Conservation (phyloP, 768 basidiomycete species). For the Rhodotorula graminis region DNA sequence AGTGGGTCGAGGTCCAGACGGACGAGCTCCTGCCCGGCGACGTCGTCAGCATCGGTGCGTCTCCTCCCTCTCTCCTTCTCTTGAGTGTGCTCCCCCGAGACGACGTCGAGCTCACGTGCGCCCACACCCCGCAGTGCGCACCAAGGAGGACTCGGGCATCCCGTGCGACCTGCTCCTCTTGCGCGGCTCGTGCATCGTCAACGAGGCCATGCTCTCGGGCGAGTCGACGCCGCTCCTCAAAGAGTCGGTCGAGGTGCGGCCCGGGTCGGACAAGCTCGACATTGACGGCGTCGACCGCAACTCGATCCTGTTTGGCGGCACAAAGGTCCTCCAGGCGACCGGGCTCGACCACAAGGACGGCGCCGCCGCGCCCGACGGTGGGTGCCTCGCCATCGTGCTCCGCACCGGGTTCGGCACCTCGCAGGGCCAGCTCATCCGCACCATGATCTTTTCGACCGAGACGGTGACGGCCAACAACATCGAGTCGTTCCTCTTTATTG, state of each 20-base stretch:
- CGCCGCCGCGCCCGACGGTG: conserved; percentile 68
- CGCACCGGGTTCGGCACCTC: conserved; percentile 96
- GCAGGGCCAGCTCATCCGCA: conserved; percentile 92
- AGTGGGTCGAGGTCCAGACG: conserved; percentile 72
- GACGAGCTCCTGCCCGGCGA: conserved; percentile 89
- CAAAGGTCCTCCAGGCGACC: conserved; percentile 88
- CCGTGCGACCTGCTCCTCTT: conserved; percentile 92
- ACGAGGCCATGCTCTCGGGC: conserved; percentile 98
- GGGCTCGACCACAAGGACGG: conserved; percentile 36
- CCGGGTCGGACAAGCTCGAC: conserved; percentile 68
- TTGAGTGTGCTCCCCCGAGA: too few relatives aligned
- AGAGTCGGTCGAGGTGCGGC: conserved; percentile 83
- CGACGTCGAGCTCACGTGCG: background rate
- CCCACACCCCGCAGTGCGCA: conserved; percentile 45
- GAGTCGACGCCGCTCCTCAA: conserved; percentile 96
- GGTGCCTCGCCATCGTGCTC: conserved; percentile 85
- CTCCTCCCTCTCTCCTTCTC: background rate
- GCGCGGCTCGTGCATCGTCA: conserved; percentile 89
- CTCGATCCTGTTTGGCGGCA: conserved; percentile 85
- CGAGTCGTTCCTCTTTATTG: conserved; percentile 95
- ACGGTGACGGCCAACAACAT: conserved; percentile 92
- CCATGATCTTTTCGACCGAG: conserved; percentile 98
- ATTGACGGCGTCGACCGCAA: conserved; percentile 83
- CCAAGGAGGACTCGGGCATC: conserved; percentile 71
- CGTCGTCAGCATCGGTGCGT: conserved; percentile 67